Conservation (phyloP, 805 yeast genomes). For the Schwanniomyces yamadae region DNA sequence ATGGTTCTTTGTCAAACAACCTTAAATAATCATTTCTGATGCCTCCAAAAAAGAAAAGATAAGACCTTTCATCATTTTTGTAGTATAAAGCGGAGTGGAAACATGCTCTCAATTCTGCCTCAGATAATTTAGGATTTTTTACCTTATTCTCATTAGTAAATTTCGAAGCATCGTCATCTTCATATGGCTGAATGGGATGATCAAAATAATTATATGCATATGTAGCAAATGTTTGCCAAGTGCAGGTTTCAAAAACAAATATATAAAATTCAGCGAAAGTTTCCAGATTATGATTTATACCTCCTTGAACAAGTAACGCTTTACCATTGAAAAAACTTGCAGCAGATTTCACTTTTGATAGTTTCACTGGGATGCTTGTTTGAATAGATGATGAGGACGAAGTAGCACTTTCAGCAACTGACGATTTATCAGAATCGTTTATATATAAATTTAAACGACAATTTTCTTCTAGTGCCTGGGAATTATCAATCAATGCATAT, state of each 20-base stretch:
- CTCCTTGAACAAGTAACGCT: constrained; percentile 40
- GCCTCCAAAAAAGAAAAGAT: constrained; percentile 41
- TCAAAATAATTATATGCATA: constrained; percentile 37
- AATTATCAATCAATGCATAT: constrained; percentile 25
- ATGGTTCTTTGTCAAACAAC: constrained; percentile 27
- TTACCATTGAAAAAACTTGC: constrained; percentile 25
- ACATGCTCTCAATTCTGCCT: constrained; percentile 43
- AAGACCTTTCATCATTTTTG: constrained; percentile 31
- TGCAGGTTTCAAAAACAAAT: constrained; percentile 31
- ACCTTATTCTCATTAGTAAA: constrained; percentile 24
- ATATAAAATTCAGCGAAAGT: constrained; percentile 34
- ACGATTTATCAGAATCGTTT: not conserved
- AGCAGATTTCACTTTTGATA: constrained; percentile 7
- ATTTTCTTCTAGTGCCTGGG: constrained; percentile 14
- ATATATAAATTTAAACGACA: constrained; percentile 13
- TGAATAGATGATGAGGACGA: not conserved
- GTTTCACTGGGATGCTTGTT: not conserved
- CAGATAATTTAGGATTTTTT: constrained; percentile 26
- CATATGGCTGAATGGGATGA: constrained; percentile 22
- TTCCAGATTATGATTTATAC: constrained; percentile 29
- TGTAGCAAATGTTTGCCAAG: constrained; percentile 34
- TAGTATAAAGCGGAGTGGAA: constrained; percentile 39
- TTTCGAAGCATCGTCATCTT: constrained; percentile 27
- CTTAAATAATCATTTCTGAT: constrained; percentile 36
- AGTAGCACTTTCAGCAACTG: not conserved